phyloP scores from a whole-genome alignment of 768 basidiomycete genomes.

The Kwoniella europaea region DNA sequence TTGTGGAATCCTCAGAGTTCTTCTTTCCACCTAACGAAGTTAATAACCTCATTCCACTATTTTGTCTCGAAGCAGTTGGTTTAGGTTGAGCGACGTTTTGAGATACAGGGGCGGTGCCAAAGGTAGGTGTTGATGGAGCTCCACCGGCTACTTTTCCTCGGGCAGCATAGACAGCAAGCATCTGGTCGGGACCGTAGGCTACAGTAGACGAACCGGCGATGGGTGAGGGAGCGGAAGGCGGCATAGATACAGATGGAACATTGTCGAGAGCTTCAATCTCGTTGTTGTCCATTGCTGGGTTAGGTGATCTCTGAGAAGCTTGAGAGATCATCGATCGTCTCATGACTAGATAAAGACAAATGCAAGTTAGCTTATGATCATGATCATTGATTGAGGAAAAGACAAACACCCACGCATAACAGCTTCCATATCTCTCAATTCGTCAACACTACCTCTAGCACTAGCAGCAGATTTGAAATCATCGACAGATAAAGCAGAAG shows the following conservation, averaged over 20 bases:
- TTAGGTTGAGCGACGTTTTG: conserved; percentile 15
- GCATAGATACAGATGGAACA: conserved; percentile 8
- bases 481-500: conserved; percentile 33
- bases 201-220: conserved; percentile 30
- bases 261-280: conserved; percentile 44
- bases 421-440: conserved; percentile 53
- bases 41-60: conserved; percentile 31
- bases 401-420: conserved; percentile 45
- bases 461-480: conserved; percentile 53
- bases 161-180: conserved; percentile 57
- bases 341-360: conserved; percentile 21
- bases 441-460: conserved; percentile 52
- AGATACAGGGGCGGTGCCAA: conserved; percentile 8
- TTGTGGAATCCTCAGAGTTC: conserved; percentile 15
- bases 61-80: conserved; percentile 26
- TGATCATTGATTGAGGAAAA: not conserved
- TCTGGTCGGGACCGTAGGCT: conserved; percentile 55
- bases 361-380: not conserved
- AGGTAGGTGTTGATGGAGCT: conserved; percentile 23
- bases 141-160: conserved; percentile 36
- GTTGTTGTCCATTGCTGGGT: conserved; percentile 27
- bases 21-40: conserved; percentile 28
- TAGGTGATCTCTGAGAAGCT: conserved; percentile 40
- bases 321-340: conserved; percentile 54
- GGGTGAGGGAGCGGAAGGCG: conserved; percentile 19